Evolutionary conservation across 2,329 filamentous ascomycete genomes (phyloP), one percentile per base, ranked within the genome.

Genomic region (Drechslera avenae): DNA sequence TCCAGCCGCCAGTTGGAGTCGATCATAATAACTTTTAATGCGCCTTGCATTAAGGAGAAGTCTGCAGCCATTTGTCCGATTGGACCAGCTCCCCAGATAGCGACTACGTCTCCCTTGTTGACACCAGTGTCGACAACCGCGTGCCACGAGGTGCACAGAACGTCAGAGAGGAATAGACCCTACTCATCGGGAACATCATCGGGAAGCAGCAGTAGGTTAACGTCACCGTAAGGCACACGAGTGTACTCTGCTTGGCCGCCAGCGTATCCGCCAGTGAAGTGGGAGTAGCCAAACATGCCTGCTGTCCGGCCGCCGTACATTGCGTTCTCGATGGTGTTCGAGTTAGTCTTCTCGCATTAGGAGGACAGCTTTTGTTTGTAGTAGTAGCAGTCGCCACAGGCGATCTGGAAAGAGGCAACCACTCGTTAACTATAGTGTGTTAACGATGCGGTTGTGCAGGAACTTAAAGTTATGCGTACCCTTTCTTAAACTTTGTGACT

Each of bases 171-270:
- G 71, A 84, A 96, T 0, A 96, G 78, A 4, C 66, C 89, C 75
- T 93, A 91, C 77, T 96, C 91, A 65, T 95, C 90, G 0, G 90
- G 89, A 0, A 95, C 86, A 59, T 82, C 81, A 45, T 88, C 86
- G 1, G 91, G 90, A 3, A 96, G 83, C 64, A 86, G 85, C 13
- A 96, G 79, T 17, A 96, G 78, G 66, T 95, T 96, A 52, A 90
- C 85, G 62, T 94, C 88, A 21, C 85, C 91, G 23, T 86, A 83
- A 0, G 91, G 90, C 4, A 95, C 90, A 5, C 91, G 83, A 0
- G 91, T 86, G 64, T 91, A 95, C 75, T 96, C 91, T 2, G 90
- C 88, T 73, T 96, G 91, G 0, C 90, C 90, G 39, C 91, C 90
- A 0, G 90, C 90, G 68, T 93, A 96, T 0, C 91, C 91, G 3